Conservation (phyloP, 2,329 filamentous ascomycete genomes). For the Neurospora crassa region DNA sequence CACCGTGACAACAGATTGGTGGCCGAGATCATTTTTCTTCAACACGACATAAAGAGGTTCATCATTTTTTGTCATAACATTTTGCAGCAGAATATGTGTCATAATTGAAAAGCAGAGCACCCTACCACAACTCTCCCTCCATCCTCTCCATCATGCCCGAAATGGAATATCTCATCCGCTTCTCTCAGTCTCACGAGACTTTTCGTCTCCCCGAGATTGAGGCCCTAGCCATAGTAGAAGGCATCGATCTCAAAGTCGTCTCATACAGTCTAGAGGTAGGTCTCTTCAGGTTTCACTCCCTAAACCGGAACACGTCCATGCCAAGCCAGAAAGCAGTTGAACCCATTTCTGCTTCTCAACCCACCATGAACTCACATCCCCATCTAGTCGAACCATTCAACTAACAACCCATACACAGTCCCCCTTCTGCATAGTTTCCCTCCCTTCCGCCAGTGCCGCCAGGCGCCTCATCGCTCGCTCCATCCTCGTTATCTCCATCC, state of each 20-base stretch:
- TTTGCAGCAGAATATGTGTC: not conserved
- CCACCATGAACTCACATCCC: slow-evolving; percentile 12
- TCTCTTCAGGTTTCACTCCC: slow-evolving; percentile 5
- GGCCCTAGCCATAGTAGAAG: slow-evolving; percentile 62
- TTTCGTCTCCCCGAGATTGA: slow-evolving; percentile 80
- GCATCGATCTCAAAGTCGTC: slow-evolving; percentile 61
- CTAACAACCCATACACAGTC: slow-evolving; percentile 43
- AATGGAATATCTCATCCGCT: slow-evolving; percentile 79
- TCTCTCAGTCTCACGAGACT: slow-evolving; percentile 82
- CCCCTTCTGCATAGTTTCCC: slow-evolving; percentile 70
- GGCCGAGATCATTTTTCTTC: not conserved
- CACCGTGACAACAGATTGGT: not conserved
- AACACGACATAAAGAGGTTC: not conserved
- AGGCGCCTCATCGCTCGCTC: slow-evolving; percentile 61
- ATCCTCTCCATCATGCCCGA: not conserved
- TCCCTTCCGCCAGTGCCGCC: slow-evolving; percentile 58
- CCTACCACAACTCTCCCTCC: not conserved
- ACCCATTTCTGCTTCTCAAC: slow-evolving; percentile 8
- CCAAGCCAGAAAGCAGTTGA: not conserved
- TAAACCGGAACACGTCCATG: not conserved
- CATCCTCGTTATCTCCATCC: slow-evolving; percentile 72
- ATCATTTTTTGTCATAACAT: accelerated
- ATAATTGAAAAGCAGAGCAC: not conserved
- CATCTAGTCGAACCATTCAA: slow-evolving; percentile 9
- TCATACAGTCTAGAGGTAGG: slow-evolving; percentile 66